Evolutionary conservation across 768 basidiomycete genomes (phyloP), one percentile per base, ranked within the genome.

Genomic region (Psilocybe azurescens): DNA sequence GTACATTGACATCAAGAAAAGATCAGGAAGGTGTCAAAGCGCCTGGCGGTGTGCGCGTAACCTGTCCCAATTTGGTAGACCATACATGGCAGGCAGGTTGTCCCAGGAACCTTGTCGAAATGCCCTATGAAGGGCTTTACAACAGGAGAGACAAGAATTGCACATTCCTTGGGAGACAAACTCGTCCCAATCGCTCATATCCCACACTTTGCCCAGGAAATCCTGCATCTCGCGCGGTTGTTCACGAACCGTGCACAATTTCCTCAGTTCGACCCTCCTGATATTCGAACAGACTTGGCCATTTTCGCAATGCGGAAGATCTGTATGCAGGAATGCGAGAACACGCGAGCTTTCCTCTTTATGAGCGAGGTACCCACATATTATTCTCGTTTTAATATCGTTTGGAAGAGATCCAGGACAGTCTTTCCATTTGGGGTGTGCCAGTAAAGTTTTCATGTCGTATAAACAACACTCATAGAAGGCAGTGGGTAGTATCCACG

Each of bases 161-260:
- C 62, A 68, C 58, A 58, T 56, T 16, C 54, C 61, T 28, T 63
- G 66, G 44, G 62, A 67, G 64, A 58, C 67, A 52, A 33, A 38
- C 1, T 49, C 36, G 10, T 56, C 61, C 68, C 57, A 65, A 32
- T 54, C 59, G 53, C 33, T 62, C 36, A 63, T 61, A 5, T 65
- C 62, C 70, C 68, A 69, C 1, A 69, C 50, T 3, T 56, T 60
- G 38, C 52, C 52, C 1, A 71, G 48, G 2, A 67, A 69, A 41
- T 63, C 59, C 10, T 60, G 49, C 58, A 57, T 48, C 11, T 32
- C 10, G 57, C 58, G 53, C 33, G 8, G 16, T 59, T n/a, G 3
- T 47, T 50, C 41, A n/a, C 41, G 41, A 1, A 48, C 54, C 0
- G 59, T 49, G 6, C 38, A 51, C 0, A 46, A 16, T 3, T 58